Evolutionary conservation across 2,329 filamentous ascomycete genomes (phyloP).

Genomic region (Conoideocrella luteorostrata): DNA sequence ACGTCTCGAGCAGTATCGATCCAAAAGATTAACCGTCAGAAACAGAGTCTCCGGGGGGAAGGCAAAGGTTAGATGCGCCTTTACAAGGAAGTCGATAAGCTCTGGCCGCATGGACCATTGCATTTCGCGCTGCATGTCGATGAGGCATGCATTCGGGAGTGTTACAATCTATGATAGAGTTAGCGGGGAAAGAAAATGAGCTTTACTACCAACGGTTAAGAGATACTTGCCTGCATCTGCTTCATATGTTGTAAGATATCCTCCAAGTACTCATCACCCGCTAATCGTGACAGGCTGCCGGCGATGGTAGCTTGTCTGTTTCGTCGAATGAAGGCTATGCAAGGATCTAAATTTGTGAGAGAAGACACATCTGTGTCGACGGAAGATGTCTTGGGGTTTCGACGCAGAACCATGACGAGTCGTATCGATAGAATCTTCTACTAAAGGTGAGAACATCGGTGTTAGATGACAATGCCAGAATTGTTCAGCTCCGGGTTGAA

Average conservation of each 20-base stretch:
- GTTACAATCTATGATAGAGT: constrained; percentile 59
- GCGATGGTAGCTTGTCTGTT: constrained; percentile 83
- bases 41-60: constrained; percentile 92
- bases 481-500: too few relatives aligned
- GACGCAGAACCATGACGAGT: constrained; percentile 40
- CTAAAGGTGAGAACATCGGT: too few relatives aligned
- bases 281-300: constrained; percentile 78
- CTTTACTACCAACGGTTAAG: neutral
- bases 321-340: constrained; percentile 70
- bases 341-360: constrained; percentile 55
- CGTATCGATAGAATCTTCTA: constrained; percentile 11
- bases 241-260: constrained; percentile 93
- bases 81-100: constrained; percentile 94
- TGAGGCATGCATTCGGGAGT: constrained; percentile 90
- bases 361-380: constrained; percentile 48
- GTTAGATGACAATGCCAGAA: too few relatives aligned
- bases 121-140: constrained; percentile 98
- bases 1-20: constrained; percentile 94
- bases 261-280: constrained; percentile 86
- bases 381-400: constrained; percentile 43
- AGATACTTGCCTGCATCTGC: constrained; percentile 70
- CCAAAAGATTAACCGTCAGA: constrained; percentile 91
- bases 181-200: too few relatives aligned
- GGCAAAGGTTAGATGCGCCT: constrained; percentile 92
- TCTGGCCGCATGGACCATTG: constrained; percentile 99